Evolutionary conservation across 1,284 basidiomycete species (phyloP), one percentile per base, ranked within the genome.

Genomic region (Termitomyces sp.): DNA sequence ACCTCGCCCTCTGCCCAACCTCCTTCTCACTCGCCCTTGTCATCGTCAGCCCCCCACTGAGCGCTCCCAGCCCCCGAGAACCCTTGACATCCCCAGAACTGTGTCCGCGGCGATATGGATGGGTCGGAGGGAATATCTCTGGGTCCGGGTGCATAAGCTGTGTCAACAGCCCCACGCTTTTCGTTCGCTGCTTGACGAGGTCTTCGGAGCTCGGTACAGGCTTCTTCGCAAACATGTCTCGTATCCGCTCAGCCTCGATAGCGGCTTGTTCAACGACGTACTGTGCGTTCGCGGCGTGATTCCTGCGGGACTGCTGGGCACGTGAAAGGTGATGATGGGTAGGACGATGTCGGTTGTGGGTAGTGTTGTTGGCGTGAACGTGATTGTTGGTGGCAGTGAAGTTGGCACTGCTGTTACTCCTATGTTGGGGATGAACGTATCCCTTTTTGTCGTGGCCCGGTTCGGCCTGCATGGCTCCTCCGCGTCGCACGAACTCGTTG

Each of bases 151-250:
- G 84, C 72, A 90, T 76, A 37, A 90, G 68, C 63, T 80, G 79
- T 21, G 80, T 80, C 46, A 89, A 71, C 41, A 87, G 65, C 5
- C 88, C 87, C 0, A 68, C 69, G 38, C 72, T 73, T 49, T 54
- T 53, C 49, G 71, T 68, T 16, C 72, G 62, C 39, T 58, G 60
- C 39, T 43, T 43, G 11, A 28, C 58, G 60, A 86, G 84, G 21
- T 82, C 81, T 35, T 79, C 74, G 47, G 81, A 76, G 4, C 89
- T 87, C 9, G 86, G 74, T 2, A 60, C 57, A 0, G 54, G 57
- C 26, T 59, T 62, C 69, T 91, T 93, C 52, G 80, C 76, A 63
- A 93, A 91, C 77, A 93, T 77, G 14, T 88, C 82, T 31, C 79
- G 77, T 62, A 90, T 81, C 5, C 85, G 77, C 61, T 84, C 79